Evolutionary conservation across 2,329 filamentous ascomycete genomes (phyloP).

Genomic region (Diplodia mutila): DNA sequence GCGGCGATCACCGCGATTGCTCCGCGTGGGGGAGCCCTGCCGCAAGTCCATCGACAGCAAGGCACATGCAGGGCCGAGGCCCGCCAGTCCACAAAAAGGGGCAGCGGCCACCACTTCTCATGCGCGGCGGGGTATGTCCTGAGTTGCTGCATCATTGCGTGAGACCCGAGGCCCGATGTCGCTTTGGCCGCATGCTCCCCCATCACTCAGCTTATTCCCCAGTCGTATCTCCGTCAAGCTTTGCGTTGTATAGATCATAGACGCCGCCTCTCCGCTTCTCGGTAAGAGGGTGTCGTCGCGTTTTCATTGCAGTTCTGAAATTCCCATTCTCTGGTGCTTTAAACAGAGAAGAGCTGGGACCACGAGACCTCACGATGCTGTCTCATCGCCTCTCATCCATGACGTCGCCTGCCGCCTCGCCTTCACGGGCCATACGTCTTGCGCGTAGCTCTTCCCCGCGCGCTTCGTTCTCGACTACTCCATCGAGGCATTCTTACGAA

Average conservation of each 20-base stretch:
- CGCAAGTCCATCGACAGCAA: background rate
- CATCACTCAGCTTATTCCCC: conserved; percentile 16
- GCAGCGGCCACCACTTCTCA: conserved; percentile 13
- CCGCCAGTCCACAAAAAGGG: conserved; percentile 1
- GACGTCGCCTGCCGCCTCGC: conserved; percentile 1
- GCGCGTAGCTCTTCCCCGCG: background rate
- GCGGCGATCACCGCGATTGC: conserved; percentile 18
- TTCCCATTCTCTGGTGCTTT: background rate
- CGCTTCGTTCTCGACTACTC: conserved; percentile 36
- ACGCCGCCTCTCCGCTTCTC: background rate
- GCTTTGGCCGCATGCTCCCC: background rate
- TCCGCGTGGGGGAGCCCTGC: conserved; percentile 20
- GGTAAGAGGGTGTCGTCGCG: background rate
- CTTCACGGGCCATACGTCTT: background rate
- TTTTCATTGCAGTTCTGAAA: background rate
- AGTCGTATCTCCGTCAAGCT: background rate
- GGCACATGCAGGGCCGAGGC: conserved; percentile 5
- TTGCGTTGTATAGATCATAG: conserved; percentile 1
- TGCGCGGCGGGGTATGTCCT: conserved; percentile 3
- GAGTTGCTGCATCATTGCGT: background rate
- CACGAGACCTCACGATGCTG: conserved; percentile 3
- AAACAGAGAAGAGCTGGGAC: background rate
- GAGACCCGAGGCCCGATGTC: conserved; percentile 21
- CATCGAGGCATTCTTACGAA: conserved; percentile 52
- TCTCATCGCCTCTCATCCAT: conserved; percentile 20